Evolutionary conservation across 768 basidiomycete genomes (phyloP).

Genomic region (Coprinellus micaceus): DNA sequence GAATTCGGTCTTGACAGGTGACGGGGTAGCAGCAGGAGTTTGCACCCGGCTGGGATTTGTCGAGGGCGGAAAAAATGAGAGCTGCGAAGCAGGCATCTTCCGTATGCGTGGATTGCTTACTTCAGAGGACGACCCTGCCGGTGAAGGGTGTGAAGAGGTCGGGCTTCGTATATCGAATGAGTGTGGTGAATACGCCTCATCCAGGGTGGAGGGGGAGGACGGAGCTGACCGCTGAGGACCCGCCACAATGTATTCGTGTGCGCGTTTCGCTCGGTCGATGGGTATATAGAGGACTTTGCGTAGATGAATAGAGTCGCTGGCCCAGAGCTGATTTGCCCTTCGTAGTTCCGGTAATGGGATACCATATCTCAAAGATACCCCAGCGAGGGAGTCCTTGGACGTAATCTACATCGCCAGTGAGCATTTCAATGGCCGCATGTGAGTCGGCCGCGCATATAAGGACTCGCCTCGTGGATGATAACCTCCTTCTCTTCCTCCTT

Average conservation of each 20-base stretch:
- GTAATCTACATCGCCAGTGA: constrained; percentile 46
- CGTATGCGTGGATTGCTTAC: constrained; percentile 29
- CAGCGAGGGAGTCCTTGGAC: constrained; percentile 75
- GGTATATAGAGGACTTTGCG: constrained; percentile 83
- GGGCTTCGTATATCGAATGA: background rate
- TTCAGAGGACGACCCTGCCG: constrained; percentile 11
- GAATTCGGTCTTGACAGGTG: constrained; percentile 2
- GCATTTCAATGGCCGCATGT: background rate
- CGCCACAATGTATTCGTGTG: constrained; percentile 31
- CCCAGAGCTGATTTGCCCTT: constrained; percentile 88
- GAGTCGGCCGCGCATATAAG: background rate
- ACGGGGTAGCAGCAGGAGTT: constrained; percentile 13
- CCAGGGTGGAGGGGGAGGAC: background rate
- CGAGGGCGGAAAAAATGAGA: constrained; percentile 55
- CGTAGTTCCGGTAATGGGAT: constrained; percentile 80
- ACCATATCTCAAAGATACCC: constrained; percentile 87
- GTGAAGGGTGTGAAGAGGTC: background rate
- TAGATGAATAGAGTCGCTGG: constrained; percentile 87
- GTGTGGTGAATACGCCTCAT: background rate
- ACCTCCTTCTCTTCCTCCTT: constrained; percentile 46
- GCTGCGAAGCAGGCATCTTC: constrained; percentile 46
- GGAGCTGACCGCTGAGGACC: constrained; percentile 15
- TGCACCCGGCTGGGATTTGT: constrained; percentile 21
- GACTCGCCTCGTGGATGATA: constrained; percentile 55
- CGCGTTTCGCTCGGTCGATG: constrained; percentile 50